Evolutionary conservation across 371 early-diverging fungal species (phyloP).

Genomic region (Mucor plumbeus): DNA sequence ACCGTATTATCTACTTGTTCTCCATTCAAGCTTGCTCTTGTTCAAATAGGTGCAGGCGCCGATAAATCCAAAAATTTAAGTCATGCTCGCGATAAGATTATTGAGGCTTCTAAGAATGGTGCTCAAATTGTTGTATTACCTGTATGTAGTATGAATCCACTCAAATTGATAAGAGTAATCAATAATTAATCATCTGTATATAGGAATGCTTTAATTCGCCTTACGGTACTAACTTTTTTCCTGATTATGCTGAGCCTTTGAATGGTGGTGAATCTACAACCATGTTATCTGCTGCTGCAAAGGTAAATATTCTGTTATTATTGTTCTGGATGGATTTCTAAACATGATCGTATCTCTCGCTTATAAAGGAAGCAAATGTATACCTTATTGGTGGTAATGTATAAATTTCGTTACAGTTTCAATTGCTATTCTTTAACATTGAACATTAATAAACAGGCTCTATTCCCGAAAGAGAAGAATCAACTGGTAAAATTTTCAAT

Average conservation of each 20-base stretch:
- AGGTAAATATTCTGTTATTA: constrained; percentile 38
- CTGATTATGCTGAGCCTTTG: constrained; percentile 75
- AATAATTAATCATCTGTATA: neutral
- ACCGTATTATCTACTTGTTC: constrained; percentile 27
- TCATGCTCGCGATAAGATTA: constrained; percentile 75
- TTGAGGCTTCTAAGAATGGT: constrained; percentile 84
- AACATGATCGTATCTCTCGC: neutral
- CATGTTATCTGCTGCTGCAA: constrained; percentile 84
- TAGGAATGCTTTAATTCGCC: constrained; percentile 97
- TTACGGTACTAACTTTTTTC: constrained; percentile 90
- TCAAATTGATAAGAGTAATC: neutral
- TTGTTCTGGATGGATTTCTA: neutral
- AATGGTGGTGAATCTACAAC: constrained; percentile 60
- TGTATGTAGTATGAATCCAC: constrained; percentile 38
- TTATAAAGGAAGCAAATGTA: constrained; percentile 68
- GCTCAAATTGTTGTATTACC: constrained; percentile 91
- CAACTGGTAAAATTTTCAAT: constrained; percentile 77
- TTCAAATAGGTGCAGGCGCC: constrained; percentile 72
- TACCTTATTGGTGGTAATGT: constrained; percentile 73
- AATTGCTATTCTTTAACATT: neutral
- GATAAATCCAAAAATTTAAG: constrained; percentile 82
- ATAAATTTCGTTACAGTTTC: neutral
- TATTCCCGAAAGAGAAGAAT: constrained; percentile 81
- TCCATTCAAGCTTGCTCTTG: constrained; percentile 73
- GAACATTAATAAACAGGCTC: constrained; percentile 64